These are phyloP conservation scores for Lactarius sp. DNA, from an alignment of 768 basidiomycete species.

Conservation along the genomic window DNA sequence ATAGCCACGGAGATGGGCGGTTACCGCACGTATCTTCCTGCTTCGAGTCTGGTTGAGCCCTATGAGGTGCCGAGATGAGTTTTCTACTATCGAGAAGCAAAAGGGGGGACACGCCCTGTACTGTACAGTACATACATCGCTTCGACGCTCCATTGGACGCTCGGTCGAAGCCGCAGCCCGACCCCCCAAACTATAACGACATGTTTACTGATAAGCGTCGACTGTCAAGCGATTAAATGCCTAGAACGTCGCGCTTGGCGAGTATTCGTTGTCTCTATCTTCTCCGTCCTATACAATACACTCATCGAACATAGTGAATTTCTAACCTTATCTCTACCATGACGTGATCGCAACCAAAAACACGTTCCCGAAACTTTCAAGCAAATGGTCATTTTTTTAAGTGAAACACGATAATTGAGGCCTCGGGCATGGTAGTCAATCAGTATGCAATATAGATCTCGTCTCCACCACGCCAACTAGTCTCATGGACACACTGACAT, in stretches of 20 bases:
- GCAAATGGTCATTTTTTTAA: no score
- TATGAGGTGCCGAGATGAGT: neutral
- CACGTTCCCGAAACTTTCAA: no score
- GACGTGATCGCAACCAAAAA: no score
- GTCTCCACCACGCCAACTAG: no score
- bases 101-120: no score
- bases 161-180: neutral
- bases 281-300: neutral
- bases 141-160: no score
- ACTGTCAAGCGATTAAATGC: neutral
- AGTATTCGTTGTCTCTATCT: neutral
- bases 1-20: no score
- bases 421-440: no score
- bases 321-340: neutral
- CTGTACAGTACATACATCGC: no score
- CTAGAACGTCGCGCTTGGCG: neutral
- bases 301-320: neutral
- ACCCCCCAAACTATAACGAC: no score
- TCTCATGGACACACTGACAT: slow-evolving; percentile 37
- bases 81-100: neutral
- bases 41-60: neutral
- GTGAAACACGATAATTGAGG: no score
- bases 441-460: no score
- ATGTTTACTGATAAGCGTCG: neutral
- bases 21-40: neutral